These are phyloP conservation scores for Bombardia bombarda DNA, from an alignment of 495 filamentous ascomycete species.

Conservation along the genomic window DNA sequence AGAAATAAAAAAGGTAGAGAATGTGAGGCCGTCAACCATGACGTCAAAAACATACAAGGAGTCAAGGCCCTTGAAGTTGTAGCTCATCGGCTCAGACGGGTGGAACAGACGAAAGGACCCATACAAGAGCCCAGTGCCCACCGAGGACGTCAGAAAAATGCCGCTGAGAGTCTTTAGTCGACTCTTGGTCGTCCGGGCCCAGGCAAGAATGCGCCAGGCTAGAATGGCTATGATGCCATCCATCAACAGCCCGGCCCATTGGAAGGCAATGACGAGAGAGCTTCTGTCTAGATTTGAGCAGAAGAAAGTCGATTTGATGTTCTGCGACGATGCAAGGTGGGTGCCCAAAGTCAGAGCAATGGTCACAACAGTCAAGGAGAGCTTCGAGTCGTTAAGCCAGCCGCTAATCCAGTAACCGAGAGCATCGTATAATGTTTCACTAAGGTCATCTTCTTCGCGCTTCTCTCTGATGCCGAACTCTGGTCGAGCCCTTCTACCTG, in stretches of 20 bases:
- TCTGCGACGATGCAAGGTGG: slow-evolving; percentile 13
- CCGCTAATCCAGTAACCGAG: slow-evolving; percentile 25
- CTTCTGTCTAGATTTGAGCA: slow-evolving; percentile 29
- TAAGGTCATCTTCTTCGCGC: slow-evolving; percentile 29
- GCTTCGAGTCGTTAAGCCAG: slow-evolving; percentile 25
- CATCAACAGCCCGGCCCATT: slow-evolving; percentile 32
- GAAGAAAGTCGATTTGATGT: slow-evolving; percentile 31
- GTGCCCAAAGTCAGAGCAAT: slow-evolving; percentile 26
- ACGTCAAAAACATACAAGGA: slow-evolving; percentile 33
- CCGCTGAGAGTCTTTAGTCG: slow-evolving; percentile 30
- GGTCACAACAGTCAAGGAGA: slow-evolving; percentile 17
- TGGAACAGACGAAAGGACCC: slow-evolving; percentile 3
- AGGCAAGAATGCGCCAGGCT: slow-evolving; percentile 38
- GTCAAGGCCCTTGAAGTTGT: slow-evolving; percentile 19
- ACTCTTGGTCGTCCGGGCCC: slow-evolving; percentile 34
- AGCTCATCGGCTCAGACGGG: slow-evolving; percentile 4
- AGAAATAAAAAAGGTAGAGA: slow-evolving; percentile 31
- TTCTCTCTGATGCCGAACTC: neutral
- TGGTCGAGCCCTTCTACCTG: slow-evolving; percentile 17
- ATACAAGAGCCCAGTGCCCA: slow-evolving; percentile 15
- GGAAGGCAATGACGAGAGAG: slow-evolving; percentile 19
- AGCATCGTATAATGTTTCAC: slow-evolving; percentile 28
- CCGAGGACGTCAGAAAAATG: slow-evolving; percentile 22
- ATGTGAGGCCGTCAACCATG: slow-evolving; percentile 28
- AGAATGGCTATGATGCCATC: slow-evolving; percentile 33